Evolutionary conservation across 108 stramenopile species (phyloP), one percentile per base, ranked within the genome.

Genomic region (Nitzschia sp.): DNA sequence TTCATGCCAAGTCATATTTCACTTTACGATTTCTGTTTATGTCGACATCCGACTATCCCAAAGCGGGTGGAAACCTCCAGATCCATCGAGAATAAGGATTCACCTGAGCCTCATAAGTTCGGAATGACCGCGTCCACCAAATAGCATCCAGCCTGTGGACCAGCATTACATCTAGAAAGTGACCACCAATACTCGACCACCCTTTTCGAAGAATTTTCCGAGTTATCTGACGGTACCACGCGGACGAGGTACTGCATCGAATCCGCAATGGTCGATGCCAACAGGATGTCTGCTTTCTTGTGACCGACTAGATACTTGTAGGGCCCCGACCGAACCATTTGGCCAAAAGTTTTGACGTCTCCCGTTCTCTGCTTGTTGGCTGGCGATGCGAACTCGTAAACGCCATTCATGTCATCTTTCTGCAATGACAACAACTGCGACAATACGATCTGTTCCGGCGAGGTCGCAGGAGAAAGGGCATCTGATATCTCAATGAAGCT

Each of bases 91-190:
- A n/a, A n/a, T n/a, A n/a, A n/a, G n/a, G n/a, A n/a, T n/a, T n/a
- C n/a, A n/a, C n/a, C 38, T 41, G 9, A 6, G 38, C 38, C 38
- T 50, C 19, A 57, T 4, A 57, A 3, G 34, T 67, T 67, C 35
- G 66, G 66, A 31, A 67, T 67, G 22, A 67, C 66, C 1, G 66
- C 66, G 48, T 67, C 66, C 8, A 67, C 66, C 66, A 67, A 55
- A 26, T 67, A 67, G 36, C 46, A 67, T 25, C 66, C 66, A 16
- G 35, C 35, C 34, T 54, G 25, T 1, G 45, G 46, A 1, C 66
- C 66, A 26, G 21, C 23, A 1, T 36, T 21, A 31, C 66, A 67
- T 30, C 66, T 35, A 16, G 66, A 67, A 21, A 67, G 38, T 4
- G 66, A 67, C 66, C 66, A 67, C 66, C 66, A 67, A 25, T 67